Conservation (phyloP, 306 rosid species). For the Begonia loranthoides region DNA sequence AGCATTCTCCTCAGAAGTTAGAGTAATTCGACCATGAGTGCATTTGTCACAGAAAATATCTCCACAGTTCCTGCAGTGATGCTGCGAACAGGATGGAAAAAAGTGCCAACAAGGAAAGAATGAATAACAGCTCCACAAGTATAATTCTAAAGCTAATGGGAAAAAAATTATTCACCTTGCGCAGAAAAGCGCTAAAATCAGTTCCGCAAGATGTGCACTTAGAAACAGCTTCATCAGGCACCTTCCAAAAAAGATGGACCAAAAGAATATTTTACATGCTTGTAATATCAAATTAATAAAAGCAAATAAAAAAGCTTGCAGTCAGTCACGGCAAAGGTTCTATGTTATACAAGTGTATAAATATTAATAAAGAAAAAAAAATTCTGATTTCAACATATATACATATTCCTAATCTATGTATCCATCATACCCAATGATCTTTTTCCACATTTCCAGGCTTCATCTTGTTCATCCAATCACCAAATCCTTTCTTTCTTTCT, state of each 20-base stretch:
- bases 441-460: constrained; percentile 91
- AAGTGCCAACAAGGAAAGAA: not conserved
- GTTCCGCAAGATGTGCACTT: constrained; percentile 72
- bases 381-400: no score
- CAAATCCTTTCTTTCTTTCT: constrained; percentile 81
- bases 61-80: constrained; percentile 98
- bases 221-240: constrained; percentile 92
- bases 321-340: no score
- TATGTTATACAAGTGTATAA: no score
- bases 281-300: no score
- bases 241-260: constrained; percentile 19
- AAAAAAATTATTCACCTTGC: constrained; percentile 31
- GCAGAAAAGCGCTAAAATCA: constrained; percentile 77
- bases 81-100: constrained; percentile 37
- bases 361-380: no score
- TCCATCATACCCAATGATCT: constrained; percentile 78
- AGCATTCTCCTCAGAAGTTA: constrained; percentile 85
- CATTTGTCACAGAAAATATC: constrained; percentile 98
- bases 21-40: constrained; percentile 86
- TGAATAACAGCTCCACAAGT: no score
- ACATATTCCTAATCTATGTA: no score
- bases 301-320: no score
- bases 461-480: constrained; percentile 78
- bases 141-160: not conserved
- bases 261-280: no score